Percentiles rank a stretch among this genome's conserved stretches.
phyloP scores from a whole-genome alignment of 139 green algal species.

The Coelastrella sp. region DNA sequence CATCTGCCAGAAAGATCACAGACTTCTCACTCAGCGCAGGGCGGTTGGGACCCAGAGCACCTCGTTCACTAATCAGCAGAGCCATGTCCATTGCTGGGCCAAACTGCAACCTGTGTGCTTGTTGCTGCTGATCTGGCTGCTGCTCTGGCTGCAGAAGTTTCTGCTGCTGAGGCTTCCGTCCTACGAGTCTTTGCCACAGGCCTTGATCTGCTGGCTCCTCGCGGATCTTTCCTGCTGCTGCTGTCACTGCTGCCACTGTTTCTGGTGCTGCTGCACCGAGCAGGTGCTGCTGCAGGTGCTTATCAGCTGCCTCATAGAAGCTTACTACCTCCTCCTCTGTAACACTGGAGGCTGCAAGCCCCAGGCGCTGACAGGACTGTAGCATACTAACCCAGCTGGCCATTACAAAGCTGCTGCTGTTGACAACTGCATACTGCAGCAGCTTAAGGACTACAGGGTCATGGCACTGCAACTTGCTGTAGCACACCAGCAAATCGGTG shows the following conservation, averaged over 20 bases:
- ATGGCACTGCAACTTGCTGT: slow-evolving; percentile 19
- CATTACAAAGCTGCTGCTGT: neutral
- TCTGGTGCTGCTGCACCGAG: neutral
- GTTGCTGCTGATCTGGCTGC: neutral
- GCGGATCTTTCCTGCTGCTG: neutral
- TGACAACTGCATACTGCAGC: neutral
- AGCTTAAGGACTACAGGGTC: slow-evolving; percentile 34
- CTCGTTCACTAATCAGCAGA: neutral
- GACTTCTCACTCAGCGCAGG: slow-evolving; percentile 11
- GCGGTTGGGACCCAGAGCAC: neutral
- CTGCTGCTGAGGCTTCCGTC: neutral
- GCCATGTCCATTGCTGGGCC: neutral
- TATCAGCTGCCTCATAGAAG: slow-evolving; percentile 13
- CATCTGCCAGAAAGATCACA: neutral
- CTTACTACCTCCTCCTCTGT: neutral
- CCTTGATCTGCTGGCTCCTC: neutral
- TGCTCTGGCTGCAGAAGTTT: too few relatives aligned
- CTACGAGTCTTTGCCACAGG: neutral
- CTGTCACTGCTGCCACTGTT: neutral
- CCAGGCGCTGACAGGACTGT: neutral
- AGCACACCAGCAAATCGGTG: slow-evolving; percentile 40
- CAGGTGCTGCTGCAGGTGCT: slow-evolving; percentile 25
- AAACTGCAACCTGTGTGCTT: slow-evolving; percentile 1
- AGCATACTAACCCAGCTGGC: neutral
- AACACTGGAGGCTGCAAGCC: neutral